phyloP scores from a whole-genome alignment of 2,329 filamentous ascomycete species.

The Lachnellula hyalina region DNA sequence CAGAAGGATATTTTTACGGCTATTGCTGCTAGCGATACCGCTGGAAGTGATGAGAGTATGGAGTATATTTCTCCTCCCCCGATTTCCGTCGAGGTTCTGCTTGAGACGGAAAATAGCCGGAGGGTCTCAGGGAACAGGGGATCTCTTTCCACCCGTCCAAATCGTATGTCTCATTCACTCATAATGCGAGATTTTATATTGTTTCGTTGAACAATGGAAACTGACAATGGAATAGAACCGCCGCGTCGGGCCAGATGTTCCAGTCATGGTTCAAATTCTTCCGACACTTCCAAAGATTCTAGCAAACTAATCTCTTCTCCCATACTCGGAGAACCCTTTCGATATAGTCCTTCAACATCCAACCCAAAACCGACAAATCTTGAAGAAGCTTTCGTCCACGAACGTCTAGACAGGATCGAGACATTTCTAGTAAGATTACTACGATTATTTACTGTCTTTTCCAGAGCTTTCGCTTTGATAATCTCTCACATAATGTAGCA shows the following conservation, averaged over 20 bases:
- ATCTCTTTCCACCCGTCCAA: neutral
- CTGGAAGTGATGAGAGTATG: slow-evolving; percentile 10
- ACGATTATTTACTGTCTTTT: neutral
- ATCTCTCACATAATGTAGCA: too few relatives aligned
- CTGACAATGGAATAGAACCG: neutral
- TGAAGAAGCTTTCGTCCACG: slow-evolving; percentile 2
- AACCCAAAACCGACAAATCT: neutral
- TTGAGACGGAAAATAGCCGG: neutral
- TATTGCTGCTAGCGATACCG: too few relatives aligned
- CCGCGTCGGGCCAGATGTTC: neutral
- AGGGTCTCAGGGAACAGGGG: neutral
- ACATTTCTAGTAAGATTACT: neutral
- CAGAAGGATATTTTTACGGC: neutral
- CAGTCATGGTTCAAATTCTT: neutral
- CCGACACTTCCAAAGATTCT: neutral
- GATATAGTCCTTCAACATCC: neutral
- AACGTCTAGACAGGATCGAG: slow-evolving; percentile 8
- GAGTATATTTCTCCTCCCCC: slow-evolving; percentile 13
- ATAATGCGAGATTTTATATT: neutral
- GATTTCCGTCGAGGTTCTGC: neutral
- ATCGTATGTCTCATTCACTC: slow-evolving; percentile 1
- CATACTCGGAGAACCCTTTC: neutral
- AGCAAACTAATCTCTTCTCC: neutral
- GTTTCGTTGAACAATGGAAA: slow-evolving; percentile 4
- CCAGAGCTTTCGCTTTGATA: too few relatives aligned